These are phyloP conservation scores for Anastatica hierochuntica DNA, from an alignment of 345 rosid species.

Conservation along the genomic window DNA sequence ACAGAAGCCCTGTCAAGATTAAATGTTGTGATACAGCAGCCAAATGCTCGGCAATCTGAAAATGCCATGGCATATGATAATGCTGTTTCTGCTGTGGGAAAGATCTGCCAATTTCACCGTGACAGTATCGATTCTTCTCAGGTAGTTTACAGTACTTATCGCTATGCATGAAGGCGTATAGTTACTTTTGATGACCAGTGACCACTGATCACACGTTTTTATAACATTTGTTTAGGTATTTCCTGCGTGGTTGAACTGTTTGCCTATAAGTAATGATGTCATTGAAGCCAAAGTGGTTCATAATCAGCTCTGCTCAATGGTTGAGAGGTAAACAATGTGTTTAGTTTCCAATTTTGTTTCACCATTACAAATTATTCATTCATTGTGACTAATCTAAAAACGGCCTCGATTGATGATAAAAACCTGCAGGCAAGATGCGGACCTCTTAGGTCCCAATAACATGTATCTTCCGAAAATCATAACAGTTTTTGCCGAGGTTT, in stretches of 20 bases:
- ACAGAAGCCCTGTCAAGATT: slow-evolving; percentile 96
- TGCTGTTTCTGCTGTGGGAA: slow-evolving; percentile 98
- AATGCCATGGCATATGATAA: slow-evolving; percentile 96
- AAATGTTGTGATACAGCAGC: slow-evolving; percentile 72
- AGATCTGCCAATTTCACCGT: slow-evolving; percentile 87
- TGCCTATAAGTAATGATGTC: slow-evolving; percentile 84
- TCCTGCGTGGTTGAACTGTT: slow-evolving; percentile 98
- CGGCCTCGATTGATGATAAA: background rate
- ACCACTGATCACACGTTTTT: background rate
- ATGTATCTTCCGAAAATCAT: slow-evolving; percentile 82
- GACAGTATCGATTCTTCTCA: slow-evolving; percentile 80
- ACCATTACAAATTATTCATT: background rate
- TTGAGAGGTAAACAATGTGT: slow-evolving; percentile 92
- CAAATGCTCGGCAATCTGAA: slow-evolving; percentile 73
- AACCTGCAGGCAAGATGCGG: slow-evolving; percentile 72
- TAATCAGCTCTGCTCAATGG: slow-evolving; percentile 94
- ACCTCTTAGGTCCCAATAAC: slow-evolving; percentile 81
- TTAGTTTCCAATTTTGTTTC: too few relatives aligned
- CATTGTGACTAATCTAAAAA: background rate
- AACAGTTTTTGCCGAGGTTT: slow-evolving; percentile 86
- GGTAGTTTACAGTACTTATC: slow-evolving; percentile 42
- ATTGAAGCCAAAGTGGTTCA: slow-evolving; percentile 98
- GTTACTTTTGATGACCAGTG: background rate
- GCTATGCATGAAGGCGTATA: background rate
- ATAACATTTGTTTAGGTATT: slow-evolving; percentile 53